Evolutionary conservation across 495 filamentous ascomycete species (phyloP).

Genomic region (Podospora tetraspora): DNA sequence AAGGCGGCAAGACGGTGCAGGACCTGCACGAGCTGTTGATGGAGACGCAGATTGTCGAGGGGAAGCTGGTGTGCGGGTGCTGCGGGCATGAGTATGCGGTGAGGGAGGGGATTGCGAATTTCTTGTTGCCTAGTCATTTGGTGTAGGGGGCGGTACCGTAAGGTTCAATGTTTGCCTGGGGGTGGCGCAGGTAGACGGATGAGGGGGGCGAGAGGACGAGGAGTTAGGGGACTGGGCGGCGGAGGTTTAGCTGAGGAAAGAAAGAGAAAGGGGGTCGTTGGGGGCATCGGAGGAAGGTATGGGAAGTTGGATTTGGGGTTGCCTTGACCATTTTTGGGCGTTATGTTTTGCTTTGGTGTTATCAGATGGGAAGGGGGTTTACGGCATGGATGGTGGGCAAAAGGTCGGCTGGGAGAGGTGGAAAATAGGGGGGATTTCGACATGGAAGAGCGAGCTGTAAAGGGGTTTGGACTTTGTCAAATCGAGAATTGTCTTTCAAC

Average conservation of each 20-base stretch:
- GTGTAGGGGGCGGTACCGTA: constrained; percentile 49
- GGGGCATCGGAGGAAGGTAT: no score
- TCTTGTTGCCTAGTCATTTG: constrained; percentile 86
- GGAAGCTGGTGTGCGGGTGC: constrained; percentile 82
- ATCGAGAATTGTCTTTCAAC: background rate
- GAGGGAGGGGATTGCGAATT: constrained; percentile 93
- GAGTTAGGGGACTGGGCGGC: no score
- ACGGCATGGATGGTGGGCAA: background rate
- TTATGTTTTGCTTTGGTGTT: constrained; percentile 1
- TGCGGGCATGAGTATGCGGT: constrained; percentile 92
- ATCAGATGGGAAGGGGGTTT: background rate
- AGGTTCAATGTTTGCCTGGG: no score
- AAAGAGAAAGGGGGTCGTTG: no score
- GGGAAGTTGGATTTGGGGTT: no score
- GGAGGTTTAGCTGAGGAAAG: no score
- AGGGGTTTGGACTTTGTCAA: background rate
- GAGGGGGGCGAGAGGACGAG: no score
- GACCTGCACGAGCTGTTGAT: constrained; percentile 79
- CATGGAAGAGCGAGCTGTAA: background rate
- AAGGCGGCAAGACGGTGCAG: constrained; percentile 59
- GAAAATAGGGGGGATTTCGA: background rate
- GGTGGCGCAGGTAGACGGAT: no score
- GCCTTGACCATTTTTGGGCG: constrained; percentile 5
- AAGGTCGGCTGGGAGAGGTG: background rate
- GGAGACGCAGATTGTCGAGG: constrained; percentile 84